Evolutionary conservation across 352 stramenopile species (phyloP).

Genomic region (Phytopythium mirpurense): DNA sequence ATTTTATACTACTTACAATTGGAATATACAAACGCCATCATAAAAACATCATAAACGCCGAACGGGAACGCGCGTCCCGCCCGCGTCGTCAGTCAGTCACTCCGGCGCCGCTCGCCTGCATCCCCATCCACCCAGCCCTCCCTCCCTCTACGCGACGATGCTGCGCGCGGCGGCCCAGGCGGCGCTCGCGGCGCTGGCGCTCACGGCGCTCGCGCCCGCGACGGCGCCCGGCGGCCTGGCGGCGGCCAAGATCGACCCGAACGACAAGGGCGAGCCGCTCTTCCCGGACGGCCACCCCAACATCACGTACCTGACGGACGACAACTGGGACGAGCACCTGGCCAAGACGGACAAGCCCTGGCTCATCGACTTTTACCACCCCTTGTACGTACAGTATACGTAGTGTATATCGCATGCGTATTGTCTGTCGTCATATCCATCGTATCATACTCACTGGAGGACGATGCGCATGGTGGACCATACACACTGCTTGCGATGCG

Average conservation of each 20-base stretch:
- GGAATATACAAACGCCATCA: too few species aligned
- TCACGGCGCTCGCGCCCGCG: neutral
- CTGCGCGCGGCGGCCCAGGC: slow-evolving; percentile 9
- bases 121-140: too few species aligned
- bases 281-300: slow-evolving; percentile 80
- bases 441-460: too few species aligned
- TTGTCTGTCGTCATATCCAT: too few species aligned
- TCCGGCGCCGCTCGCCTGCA: neutral
- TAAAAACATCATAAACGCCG: too few species aligned
- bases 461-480: too few species aligned
- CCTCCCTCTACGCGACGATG: too few species aligned
- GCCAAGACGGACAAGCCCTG: slow-evolving; percentile 72
- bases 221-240: slow-evolving; percentile 15
- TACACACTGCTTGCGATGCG: too few species aligned
- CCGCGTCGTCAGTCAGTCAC: too few species aligned
- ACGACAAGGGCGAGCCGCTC: slow-evolving; percentile 70
- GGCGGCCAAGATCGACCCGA: slow-evolving; percentile 44
- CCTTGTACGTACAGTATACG: slow-evolving; percentile 75
- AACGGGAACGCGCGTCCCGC: too few species aligned
- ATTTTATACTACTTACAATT: too few species aligned
- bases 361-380: slow-evolving; percentile 85
- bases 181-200: slow-evolving; percentile 11
- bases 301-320: slow-evolving; percentile 83
- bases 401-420: too few species aligned
- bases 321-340: slow-evolving; percentile 75